Evolutionary conservation across 768 basidiomycete species (phyloP).

Genomic region (Tubosaeta sp.): DNA sequence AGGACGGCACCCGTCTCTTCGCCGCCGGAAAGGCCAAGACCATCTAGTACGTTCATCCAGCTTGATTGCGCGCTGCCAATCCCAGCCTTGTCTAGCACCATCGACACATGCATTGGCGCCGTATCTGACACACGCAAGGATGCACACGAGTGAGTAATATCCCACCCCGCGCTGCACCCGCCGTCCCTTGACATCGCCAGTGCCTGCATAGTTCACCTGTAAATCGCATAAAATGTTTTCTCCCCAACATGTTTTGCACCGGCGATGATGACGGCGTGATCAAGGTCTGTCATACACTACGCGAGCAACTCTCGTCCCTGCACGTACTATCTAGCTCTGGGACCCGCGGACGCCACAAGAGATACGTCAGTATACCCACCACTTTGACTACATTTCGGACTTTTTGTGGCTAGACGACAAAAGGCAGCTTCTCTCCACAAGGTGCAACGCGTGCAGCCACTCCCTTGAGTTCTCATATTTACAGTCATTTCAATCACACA

Average conservation of each 20-base stretch:
- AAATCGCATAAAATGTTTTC: constrained; percentile 75
- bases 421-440: constrained; percentile 81
- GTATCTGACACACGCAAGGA: constrained; percentile 44
- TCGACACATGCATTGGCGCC: constrained; percentile 61
- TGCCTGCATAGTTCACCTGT: constrained; percentile 62
- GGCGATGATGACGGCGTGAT: constrained; percentile 95
- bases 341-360: constrained; percentile 70
- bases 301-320: neutral
- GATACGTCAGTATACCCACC: constrained; percentile 71
- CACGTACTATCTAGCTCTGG: constrained; percentile 62
- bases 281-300: constrained; percentile 51
- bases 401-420: constrained; percentile 84
- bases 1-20: constrained; percentile 67
- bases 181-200: constrained; percentile 31
- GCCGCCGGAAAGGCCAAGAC: constrained; percentile 79
- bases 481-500: constrained; percentile 28
- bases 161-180: constrained; percentile 3
- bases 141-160: constrained; percentile 62
- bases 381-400: constrained; percentile 93
- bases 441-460: constrained; percentile 41
- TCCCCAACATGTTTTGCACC: constrained; percentile 70
- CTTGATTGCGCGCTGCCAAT: neutral
- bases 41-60: constrained; percentile 56
- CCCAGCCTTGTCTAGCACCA: constrained; percentile 41
- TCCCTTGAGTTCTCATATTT: neutral